Percentiles rank a stretch among this genome's conserved stretches.
Evolutionary conservation across 2,329 filamentous ascomycete species (phyloP).

Genomic region (Camillea tinctor): DNA sequence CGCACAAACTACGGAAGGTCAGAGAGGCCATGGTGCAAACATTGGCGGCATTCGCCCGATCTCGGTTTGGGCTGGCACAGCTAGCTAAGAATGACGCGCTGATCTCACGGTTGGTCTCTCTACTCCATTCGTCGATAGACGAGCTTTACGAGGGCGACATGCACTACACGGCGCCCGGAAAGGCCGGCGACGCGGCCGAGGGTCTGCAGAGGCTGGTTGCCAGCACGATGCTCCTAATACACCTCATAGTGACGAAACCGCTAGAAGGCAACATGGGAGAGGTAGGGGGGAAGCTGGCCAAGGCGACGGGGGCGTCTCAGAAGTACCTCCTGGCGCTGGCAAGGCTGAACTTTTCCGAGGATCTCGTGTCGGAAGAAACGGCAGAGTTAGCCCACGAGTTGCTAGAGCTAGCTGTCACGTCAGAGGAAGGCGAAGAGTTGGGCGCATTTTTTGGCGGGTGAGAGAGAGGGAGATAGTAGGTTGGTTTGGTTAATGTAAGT

Average conservation of each 20-base stretch:
- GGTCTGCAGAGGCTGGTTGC: slow-evolving; percentile 48
- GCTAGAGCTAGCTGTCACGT: slow-evolving; percentile 76
- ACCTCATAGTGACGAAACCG: slow-evolving; percentile 51
- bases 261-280: slow-evolving; percentile 49
- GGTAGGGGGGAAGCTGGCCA: slow-evolving; percentile 68
- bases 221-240: slow-evolving; percentile 48
- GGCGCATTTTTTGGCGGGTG: slow-evolving; percentile 38
- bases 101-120: slow-evolving; percentile 72
- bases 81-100: slow-evolving; percentile 67
- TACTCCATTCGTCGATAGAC: slow-evolving; percentile 64
- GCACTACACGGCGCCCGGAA: slow-evolving; percentile 22
- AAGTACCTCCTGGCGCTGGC: slow-evolving; percentile 81
- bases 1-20: slow-evolving; percentile 41
- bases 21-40: slow-evolving; percentile 50
- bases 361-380: slow-evolving; percentile 76
- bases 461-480: no score
- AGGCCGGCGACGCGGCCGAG: slow-evolving; percentile 13
- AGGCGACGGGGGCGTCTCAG: slow-evolving; percentile 70
- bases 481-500: no score
- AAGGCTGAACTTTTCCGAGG: slow-evolving; percentile 77
- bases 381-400: slow-evolving; percentile 79
- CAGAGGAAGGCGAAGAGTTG: slow-evolving; percentile 58
- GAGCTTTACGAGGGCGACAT: slow-evolving; percentile 66
- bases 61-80: slow-evolving; percentile 61
- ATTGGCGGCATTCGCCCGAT: slow-evolving; percentile 59